Conservation (phyloP, 2,329 filamentous ascomycete species). For the Neopestalotiopsis rosae region DNA sequence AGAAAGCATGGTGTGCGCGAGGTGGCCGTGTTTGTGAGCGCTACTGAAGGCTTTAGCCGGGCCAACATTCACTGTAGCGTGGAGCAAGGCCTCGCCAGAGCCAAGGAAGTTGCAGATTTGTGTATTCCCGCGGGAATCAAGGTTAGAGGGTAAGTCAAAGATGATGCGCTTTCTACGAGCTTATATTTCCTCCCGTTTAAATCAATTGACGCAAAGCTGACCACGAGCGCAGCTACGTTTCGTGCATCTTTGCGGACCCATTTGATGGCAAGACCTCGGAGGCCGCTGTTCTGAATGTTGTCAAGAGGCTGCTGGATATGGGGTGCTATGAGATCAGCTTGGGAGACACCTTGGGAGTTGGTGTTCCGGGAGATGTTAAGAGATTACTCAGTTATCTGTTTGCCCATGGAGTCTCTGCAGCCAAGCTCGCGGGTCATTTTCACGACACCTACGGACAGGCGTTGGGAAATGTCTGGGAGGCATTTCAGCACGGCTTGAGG, state of each 20-base stretch:
- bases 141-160: neutral
- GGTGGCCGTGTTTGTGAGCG: conserved; percentile 62
- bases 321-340: conserved; percentile 72
- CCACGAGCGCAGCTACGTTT: conserved; percentile 50
- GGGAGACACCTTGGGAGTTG: conserved; percentile 70
- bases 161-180: neutral
- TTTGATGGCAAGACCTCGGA: conserved; percentile 42
- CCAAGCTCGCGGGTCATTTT: conserved; percentile 60
- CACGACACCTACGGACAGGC: conserved; percentile 90
- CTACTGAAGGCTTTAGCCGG: conserved; percentile 61
- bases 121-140: neutral
- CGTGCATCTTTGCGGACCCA: conserved; percentile 60
- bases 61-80: conserved; percentile 66
- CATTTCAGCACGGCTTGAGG: conserved; percentile 76
- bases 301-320: conserved; percentile 58
- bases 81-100: conserved; percentile 50
- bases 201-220: neutral
- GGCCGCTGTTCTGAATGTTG: conserved; percentile 39
- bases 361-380: conserved; percentile 41
- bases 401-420: neutral
- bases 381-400: conserved; percentile 19
- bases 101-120: neutral
- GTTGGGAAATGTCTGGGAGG: conserved; percentile 80
- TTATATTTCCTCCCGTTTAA: neutral
- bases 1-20: conserved; percentile 27